phyloP scores from a whole-genome alignment of 208 protist species.

The Trichomonas tenax region DNA sequence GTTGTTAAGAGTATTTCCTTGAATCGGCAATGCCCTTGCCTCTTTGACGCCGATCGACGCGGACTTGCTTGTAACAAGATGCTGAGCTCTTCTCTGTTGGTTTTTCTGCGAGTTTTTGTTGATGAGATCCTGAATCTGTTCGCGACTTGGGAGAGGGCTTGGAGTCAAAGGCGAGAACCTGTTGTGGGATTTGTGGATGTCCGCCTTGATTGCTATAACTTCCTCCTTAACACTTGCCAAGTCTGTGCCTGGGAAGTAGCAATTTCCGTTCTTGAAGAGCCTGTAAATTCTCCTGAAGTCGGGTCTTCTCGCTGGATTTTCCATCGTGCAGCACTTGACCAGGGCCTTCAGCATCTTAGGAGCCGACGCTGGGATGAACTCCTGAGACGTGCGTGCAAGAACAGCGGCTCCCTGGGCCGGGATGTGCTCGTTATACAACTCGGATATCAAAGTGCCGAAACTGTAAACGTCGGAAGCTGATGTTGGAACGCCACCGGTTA shows the following conservation, averaged over 20 bases:
- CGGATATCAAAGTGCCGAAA: background rate
- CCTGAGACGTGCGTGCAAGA: background rate
- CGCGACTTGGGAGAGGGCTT: background rate
- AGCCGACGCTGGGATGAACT: background rate
- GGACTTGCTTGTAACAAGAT: background rate
- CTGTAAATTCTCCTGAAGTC: background rate
- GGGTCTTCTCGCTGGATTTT: background rate
- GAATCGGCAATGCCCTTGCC: background rate
- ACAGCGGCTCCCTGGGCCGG: background rate
- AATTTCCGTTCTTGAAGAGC: background rate
- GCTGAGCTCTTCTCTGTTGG: background rate
- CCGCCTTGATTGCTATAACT: background rate
- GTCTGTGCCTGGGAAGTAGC: background rate
- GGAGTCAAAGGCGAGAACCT: background rate
- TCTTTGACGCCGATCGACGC: background rate
- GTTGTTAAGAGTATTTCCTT: too few species aligned
- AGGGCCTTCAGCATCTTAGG: background rate
- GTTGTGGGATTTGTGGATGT: background rate
- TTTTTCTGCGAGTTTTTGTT: background rate
- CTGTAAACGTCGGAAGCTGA: background rate
- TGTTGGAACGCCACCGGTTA: background rate
- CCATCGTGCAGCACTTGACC: background rate
- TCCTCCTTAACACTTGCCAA: background rate
- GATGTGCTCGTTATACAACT: background rate
- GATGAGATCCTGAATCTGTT: background rate